Percentiles rank a stretch among this genome's conserved stretches.
These are phyloP conservation scores for Trichoderma sp. DNA, from an alignment of 2,329 filamentous ascomycete species.

Conservation along the genomic window DNA sequence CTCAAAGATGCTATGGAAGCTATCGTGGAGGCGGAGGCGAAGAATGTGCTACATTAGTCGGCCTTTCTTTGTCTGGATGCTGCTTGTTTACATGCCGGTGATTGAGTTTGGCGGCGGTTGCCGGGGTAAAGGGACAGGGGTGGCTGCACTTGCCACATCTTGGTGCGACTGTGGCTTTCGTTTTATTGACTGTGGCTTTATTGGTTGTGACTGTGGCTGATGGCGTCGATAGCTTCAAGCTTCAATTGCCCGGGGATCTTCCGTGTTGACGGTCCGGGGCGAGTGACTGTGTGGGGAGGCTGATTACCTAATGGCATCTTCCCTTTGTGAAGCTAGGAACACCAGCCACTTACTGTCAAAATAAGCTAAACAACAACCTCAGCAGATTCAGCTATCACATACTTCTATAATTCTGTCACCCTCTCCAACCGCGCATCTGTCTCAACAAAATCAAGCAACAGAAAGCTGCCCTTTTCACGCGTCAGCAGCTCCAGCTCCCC, in stretches of 20 bases:
- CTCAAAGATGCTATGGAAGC: slow-evolving; percentile 42
- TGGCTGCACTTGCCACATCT: background rate
- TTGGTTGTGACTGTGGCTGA: background rate
- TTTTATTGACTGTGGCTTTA: background rate
- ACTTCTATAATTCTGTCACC: slow-evolving; percentile 8
- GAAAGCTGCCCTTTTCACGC: background rate
- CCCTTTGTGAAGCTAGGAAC: background rate
- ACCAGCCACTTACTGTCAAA: background rate
- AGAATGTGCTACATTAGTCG: slow-evolving; percentile 42
- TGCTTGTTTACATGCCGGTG: slow-evolving; percentile 8
- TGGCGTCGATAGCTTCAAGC: background rate
- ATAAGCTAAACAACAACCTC: background rate
- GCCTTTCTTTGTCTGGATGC: slow-evolving; percentile 4
- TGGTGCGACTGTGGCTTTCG: slow-evolving; percentile 12
- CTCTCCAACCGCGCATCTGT: background rate
- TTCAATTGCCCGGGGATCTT: background rate
- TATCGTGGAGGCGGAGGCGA: slow-evolving; percentile 43
- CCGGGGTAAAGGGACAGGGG: slow-evolving; percentile 13
- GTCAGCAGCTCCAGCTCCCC: slow-evolving; percentile 5
- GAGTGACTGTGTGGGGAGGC: background rate
- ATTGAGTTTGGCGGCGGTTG: background rate
- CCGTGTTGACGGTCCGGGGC: background rate
- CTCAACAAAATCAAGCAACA: background rate
- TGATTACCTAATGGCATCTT: background rate
- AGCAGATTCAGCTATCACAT: no score